Base-by-base conservation (phyloP, 805 yeast genomes). In the Hanseniaspora nectarophila region DNA sequence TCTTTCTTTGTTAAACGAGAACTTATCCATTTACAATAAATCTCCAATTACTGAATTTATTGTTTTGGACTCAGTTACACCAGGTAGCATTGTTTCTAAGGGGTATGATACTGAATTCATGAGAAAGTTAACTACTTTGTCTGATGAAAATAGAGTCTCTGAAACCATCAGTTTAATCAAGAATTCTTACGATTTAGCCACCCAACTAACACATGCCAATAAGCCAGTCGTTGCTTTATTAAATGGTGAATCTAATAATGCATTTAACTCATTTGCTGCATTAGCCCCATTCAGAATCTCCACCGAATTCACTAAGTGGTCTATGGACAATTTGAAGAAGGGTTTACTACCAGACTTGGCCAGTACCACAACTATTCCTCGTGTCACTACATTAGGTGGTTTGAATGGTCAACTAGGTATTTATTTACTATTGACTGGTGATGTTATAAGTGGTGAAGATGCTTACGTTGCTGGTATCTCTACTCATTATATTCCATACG, bases 341-440 rank as follows among this genome's bases (percentile, higher is more conserved):
- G 98, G 98, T 1, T 86, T 87, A 67, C 85, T 86, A 69, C 95
- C 95, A 20, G 98, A 92, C 66, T 97, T 92, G 12, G 98, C 97
- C 42, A 82, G 94, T 34, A 79, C 95, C 10, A 90, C 86, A 68
- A 89, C 88, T 68, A 71, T 92, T 59, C 88, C 95, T 32, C 77
- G 84, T 57, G 68, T 87, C 55, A 58, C 71, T 23, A 64, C 65
- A 6, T 45, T 66, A 31, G 64, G 65, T 20, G 66, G 66, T 54
- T 38, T 52, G 13, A 88, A 86, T 60, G 86, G 85, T 49, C 79
- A 85, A 59, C 69, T 89, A 55, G 97, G 97, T 45, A 77, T 82
- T 64, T 92, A 83, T 67, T 69, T 86, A 57, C 92, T 95, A 28
- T 70, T 89, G 58, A 89, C 97, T 1, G 95, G 96, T 45, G 84